Evolutionary conservation across 345 rosid species (phyloP).

Genomic region (Moricandia arvensis): DNA sequence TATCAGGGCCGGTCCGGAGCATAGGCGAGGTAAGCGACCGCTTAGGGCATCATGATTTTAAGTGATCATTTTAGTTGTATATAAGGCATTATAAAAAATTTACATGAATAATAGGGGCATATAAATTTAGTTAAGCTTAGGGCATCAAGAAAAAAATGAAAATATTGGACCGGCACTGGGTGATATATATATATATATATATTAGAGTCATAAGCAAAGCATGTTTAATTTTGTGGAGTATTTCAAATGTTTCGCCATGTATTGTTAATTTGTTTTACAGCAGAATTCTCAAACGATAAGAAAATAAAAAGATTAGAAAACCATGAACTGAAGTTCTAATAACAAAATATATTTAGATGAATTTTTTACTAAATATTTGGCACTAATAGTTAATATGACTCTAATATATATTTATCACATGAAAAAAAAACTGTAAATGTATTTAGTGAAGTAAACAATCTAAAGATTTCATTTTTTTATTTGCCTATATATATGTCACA

Average conservation of each 20-base stretch:
- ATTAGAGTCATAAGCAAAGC: background rate
- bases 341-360: background rate
- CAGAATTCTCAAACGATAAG: background rate
- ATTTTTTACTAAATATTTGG: background rate
- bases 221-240: background rate
- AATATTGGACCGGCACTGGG: too few species aligned
- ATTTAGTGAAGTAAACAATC: background rate
- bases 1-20: too few species aligned
- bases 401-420: background rate
- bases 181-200: background rate
- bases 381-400: background rate
- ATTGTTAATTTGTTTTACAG: background rate
- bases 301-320: background rate
- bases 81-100: too few species aligned
- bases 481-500: background rate
- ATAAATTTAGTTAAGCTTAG: too few species aligned
- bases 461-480: background rate
- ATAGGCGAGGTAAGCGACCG: too few species aligned
- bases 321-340: background rate
- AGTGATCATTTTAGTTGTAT: too few species aligned
- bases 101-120: too few species aligned
- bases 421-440: background rate
- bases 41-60: too few species aligned
- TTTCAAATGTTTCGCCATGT: background rate
- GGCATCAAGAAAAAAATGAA: too few species aligned